Conservation (phyloP, 2,329 filamentous ascomycete genomes). For the Teratosphaeria pseudoeucalypti region DNA sequence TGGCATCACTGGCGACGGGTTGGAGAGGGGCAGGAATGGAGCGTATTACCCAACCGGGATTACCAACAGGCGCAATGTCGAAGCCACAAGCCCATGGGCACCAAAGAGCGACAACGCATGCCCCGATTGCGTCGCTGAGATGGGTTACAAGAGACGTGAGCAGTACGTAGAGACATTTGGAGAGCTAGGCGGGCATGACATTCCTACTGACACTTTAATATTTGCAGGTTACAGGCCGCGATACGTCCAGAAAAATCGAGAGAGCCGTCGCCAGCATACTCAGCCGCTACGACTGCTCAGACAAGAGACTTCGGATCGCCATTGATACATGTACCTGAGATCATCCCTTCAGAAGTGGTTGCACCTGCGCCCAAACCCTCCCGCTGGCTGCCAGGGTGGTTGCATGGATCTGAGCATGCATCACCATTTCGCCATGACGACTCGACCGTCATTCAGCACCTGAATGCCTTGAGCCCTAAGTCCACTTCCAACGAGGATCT, state of each 20-base stretch:
- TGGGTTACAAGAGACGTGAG: conserved; percentile 12
- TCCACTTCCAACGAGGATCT: background rate
- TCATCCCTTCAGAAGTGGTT: background rate
- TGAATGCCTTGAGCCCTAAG: background rate
- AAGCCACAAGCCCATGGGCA: conserved; percentile 23
- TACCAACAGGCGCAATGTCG: conserved; percentile 15
- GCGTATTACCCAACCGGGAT: conserved; percentile 20
- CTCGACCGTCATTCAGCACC: background rate
- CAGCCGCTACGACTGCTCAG: background rate
- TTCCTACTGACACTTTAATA: background rate
- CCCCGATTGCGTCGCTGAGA: conserved; percentile 24
- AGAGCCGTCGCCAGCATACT: background rate
- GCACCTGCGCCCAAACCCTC: background rate
- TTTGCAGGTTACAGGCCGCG: conserved; percentile 8
- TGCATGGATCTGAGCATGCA: background rate
- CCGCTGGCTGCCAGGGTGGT: background rate
- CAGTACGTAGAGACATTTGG: background rate
- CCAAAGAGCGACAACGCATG: conserved; percentile 6
- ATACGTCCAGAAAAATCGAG: conserved; percentile 1
- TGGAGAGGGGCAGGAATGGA: conserved; percentile 19
- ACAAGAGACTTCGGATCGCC: background rate
- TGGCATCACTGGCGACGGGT: conserved; percentile 14
- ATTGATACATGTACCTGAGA: background rate
- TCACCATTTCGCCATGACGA: background rate
- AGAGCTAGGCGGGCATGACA: background rate